Conservation (phyloP, 139 green algal species). For the Chlamydomonas applanata region DNA sequence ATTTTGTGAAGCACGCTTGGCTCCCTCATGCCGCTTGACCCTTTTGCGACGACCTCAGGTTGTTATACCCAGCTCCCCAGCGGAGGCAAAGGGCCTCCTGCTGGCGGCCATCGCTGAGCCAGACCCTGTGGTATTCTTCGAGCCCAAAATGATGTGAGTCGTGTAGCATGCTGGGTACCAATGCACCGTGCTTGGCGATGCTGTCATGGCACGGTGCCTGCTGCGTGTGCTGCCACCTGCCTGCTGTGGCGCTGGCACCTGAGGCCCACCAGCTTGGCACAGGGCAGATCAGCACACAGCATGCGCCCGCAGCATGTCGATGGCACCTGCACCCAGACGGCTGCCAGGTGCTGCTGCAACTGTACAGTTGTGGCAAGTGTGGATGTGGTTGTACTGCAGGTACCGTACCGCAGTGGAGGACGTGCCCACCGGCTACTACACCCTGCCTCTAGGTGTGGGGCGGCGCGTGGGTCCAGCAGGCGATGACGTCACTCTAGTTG, state of each 20-base stretch:
- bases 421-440: conserved; percentile 74
- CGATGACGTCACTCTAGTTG: conserved; percentile 86
- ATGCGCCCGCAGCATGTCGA: too few relatives aligned
- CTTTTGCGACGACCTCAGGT: conserved; percentile 80
- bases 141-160: conserved; percentile 88
- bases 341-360: too few relatives aligned
- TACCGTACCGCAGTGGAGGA: conserved; percentile 87
- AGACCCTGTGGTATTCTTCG: conserved; percentile 91
- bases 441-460: conserved; percentile 73
- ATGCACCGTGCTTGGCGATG: background rate
- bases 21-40: background rate
- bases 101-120: conserved; percentile 73
- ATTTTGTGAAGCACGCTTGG: conserved; percentile 15
- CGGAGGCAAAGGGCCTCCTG: conserved; percentile 86
- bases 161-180: too few relatives aligned
- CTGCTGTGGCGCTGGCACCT: too few relatives aligned
- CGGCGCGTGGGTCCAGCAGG: conserved; percentile 48
- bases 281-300: too few relatives aligned
- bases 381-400: conserved; percentile 39
- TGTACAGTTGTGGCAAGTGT: too few relatives aligned
- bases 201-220: too few relatives aligned
- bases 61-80: conserved; percentile 68
- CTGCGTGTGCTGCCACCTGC: conserved; percentile 6
- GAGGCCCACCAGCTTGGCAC: too few relatives aligned
- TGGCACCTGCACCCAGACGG: too few relatives aligned